These are phyloP conservation scores for Ceratobasidium sp. DNA, from an alignment of 1,284 basidiomycete species.

Conservation along the genomic window DNA sequence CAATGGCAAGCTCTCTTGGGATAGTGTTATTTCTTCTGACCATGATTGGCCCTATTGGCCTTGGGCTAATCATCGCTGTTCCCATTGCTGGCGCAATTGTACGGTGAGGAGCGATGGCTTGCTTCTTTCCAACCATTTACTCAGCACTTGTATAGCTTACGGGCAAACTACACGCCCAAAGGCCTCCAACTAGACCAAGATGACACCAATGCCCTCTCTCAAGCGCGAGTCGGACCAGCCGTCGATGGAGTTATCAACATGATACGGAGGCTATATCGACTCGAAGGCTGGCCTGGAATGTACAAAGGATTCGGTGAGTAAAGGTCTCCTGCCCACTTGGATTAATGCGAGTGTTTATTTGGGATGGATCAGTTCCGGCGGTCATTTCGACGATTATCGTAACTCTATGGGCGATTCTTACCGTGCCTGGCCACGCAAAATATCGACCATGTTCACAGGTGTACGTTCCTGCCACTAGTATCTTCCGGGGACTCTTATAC, in stretches of 20 bases:
- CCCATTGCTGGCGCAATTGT: conserved; percentile 60
- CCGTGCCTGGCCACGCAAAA: conserved; percentile 36
- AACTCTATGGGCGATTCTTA: conserved; percentile 65
- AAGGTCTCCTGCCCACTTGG: neutral
- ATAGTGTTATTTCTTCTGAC: conserved; percentile 57
- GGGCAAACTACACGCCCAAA: conserved; percentile 63
- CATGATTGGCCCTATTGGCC: conserved; percentile 56
- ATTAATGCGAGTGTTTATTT: neutral
- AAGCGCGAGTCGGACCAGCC: conserved; percentile 59
- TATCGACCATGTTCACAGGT: conserved; percentile 57
- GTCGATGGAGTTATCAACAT: conserved; percentile 71
- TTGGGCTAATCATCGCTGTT: conserved; percentile 58
- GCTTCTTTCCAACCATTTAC: too few species aligned
- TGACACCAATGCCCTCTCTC: conserved; percentile 71
- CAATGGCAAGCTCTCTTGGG: conserved; percentile 51
- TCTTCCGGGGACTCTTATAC: conserved; percentile 68
- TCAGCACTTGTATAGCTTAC: conserved; percentile 52
- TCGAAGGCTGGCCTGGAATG: conserved; percentile 86
- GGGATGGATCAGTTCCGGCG: conserved; percentile 74
- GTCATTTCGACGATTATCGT: conserved; percentile 73
- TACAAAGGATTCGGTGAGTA: conserved; percentile 88
- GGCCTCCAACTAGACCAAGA: conserved; percentile 76
- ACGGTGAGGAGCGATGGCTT: conserved; percentile 40
- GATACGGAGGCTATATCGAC: conserved; percentile 77
- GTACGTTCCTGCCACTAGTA: conserved; percentile 77